phyloP scores from a whole-genome alignment of 2,329 filamentous ascomycete species.

The Niveomyces coronatus region DNA sequence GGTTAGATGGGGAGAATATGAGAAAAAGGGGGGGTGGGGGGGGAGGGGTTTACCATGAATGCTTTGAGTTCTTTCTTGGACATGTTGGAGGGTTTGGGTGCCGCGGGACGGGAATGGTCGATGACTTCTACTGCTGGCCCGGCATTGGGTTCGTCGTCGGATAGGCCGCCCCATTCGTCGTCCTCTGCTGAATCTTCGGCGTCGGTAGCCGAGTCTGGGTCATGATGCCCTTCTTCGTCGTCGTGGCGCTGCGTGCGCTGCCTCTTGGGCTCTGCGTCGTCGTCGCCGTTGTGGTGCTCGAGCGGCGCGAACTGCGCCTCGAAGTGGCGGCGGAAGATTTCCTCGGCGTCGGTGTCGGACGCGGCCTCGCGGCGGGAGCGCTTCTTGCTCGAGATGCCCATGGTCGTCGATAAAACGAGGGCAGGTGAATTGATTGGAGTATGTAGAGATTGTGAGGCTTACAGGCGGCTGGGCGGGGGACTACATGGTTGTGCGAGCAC shows the following conservation, averaged over 20 bases:
- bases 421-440: too few species aligned
- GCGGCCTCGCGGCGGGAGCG: constrained; percentile 21
- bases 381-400: constrained; percentile 40
- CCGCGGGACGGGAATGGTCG: constrained; percentile 40
- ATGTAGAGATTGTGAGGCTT: too few species aligned
- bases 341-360: constrained; percentile 49
- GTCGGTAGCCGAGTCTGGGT: constrained; percentile 29
- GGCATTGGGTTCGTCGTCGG: constrained; percentile 16
- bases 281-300: constrained; percentile 22
- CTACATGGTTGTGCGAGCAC: too few species aligned
- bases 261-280: constrained; percentile 16
- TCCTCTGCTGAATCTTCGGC: constrained; percentile 27
- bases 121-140: constrained; percentile 45
- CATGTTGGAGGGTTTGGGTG: constrained; percentile 33
- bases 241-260: constrained; percentile 22
- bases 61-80: constrained; percentile 63
- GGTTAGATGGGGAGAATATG: neutral
- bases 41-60: constrained; percentile 52
- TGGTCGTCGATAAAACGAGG: too few species aligned
- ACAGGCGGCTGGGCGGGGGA: too few species aligned
- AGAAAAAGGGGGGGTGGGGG: too few species aligned
- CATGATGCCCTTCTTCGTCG: constrained; percentile 17
- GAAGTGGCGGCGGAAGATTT: constrained; percentile 74
- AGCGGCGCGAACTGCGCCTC: constrained; percentile 80
- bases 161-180: constrained; percentile 14